Percentiles rank a stretch among this genome's conserved stretches.
These are phyloP conservation scores for Ustilago hordei DNA, from an alignment of 1,284 basidiomycete species.

Conservation along the genomic window DNA sequence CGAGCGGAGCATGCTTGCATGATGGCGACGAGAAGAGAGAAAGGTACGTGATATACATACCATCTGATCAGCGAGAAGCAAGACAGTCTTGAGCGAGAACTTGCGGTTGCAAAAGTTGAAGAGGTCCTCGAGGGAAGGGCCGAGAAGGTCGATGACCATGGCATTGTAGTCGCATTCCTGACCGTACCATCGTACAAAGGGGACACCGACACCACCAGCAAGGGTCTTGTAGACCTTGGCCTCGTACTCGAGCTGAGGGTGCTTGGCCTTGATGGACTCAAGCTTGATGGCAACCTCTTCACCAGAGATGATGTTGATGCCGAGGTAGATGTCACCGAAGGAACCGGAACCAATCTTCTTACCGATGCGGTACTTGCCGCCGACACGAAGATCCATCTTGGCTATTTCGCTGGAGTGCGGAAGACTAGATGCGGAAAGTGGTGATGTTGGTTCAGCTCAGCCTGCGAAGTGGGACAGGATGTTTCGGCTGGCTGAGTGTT, in stretches of 20 bases:
- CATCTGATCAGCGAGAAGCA: slow-evolving; percentile 95
- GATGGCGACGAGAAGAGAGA: background rate
- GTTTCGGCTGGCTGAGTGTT: slow-evolving; percentile 4
- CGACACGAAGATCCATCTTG: slow-evolving; percentile 89
- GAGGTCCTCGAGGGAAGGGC: slow-evolving; percentile 95
- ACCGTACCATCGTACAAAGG: slow-evolving; percentile 97
- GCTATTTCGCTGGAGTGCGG: slow-evolving; percentile 9
- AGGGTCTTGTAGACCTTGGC: slow-evolving; percentile 78
- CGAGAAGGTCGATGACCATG: slow-evolving; percentile 98
- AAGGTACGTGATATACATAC: slow-evolving; percentile 72
- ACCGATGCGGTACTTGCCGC: slow-evolving; percentile 93
- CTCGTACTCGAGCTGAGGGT: slow-evolving; percentile 99
- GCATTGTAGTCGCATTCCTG: slow-evolving; percentile 99
- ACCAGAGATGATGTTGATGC: slow-evolving; percentile 99
- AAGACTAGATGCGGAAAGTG: slow-evolving; percentile 5
- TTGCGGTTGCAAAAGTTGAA: slow-evolving; percentile 99
- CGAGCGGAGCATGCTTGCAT: background rate
- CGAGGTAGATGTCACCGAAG: slow-evolving; percentile 99
- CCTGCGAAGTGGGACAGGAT: slow-evolving; percentile 1
- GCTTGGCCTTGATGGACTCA: slow-evolving; percentile 99
- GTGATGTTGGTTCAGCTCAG: slow-evolving; percentile 6
- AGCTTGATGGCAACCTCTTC: slow-evolving; percentile 99
- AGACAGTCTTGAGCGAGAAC: slow-evolving; percentile 95
- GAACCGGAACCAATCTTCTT: slow-evolving; percentile 99
- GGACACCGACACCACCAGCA: slow-evolving; percentile 97